Percentiles rank a stretch among this genome's conserved stretches.
These are phyloP conservation scores for Cyclotella choctawhatcheeana DNA, from an alignment of 108 stramenopile species.

Conservation along the genomic window DNA sequence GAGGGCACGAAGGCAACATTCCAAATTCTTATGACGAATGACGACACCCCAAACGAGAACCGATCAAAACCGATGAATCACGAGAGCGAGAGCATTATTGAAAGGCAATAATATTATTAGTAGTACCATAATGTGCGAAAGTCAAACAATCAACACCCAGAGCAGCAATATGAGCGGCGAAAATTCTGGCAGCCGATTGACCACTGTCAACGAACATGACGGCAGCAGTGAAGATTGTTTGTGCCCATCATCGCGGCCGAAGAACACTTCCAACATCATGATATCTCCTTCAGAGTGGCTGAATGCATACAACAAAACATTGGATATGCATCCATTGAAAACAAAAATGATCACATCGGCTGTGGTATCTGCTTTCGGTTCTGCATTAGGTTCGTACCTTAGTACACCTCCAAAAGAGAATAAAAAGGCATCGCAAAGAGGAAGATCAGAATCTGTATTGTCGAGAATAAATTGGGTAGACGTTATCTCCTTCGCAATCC, in stretches of 20 bases:
- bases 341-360: constrained; percentile 52
- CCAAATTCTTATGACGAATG: too few relatives aligned
- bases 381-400: constrained; percentile 34
- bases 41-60: too few relatives aligned
- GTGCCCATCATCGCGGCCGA: neutral
- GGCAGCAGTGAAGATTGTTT: neutral
- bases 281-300: constrained; percentile 36
- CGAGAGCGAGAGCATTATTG: too few relatives aligned
- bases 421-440: neutral
- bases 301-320: constrained; percentile 39
- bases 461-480: constrained; percentile 50
- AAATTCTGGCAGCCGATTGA: neutral
- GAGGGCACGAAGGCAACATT: too few relatives aligned
- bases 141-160: neutral
- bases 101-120: too few relatives aligned
- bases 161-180: neutral
- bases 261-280: constrained; percentile 3
- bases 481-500: constrained; percentile 44
- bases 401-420: constrained; percentile 6
- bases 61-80: too few relatives aligned
- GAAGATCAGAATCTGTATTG: constrained; percentile 2
- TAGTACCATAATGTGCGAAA: too few relatives aligned
- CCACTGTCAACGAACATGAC: neutral
- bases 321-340: constrained; percentile 41
- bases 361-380: constrained; percentile 40